phyloP scores from a whole-genome alignment of 2,329 filamentous ascomycete species.

The Pseudovirgaria hyperparasitica region DNA sequence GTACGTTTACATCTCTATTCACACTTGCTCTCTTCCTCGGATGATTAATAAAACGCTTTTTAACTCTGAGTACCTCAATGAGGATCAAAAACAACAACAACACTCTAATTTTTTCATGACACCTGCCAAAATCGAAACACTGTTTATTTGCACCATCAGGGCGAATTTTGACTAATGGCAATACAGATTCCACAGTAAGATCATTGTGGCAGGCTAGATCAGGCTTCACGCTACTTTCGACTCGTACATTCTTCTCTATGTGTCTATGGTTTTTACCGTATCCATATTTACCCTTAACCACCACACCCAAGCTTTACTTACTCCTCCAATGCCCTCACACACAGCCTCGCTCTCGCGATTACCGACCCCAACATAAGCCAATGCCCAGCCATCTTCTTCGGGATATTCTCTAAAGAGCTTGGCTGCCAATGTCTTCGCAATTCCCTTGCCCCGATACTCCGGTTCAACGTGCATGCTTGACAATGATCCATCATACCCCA shows the following conservation, averaged over 20 bases:
- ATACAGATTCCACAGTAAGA: too few relatives aligned
- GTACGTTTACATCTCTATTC: slow-evolving; percentile 21
- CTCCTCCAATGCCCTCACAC: slow-evolving; percentile 50
- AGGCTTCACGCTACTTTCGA: too few relatives aligned
- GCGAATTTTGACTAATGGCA: too few relatives aligned
- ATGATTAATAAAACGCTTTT: slow-evolving; percentile 58
- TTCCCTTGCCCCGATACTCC: slow-evolving; percentile 45
- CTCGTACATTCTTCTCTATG: too few relatives aligned
- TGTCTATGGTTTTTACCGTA: too few relatives aligned
- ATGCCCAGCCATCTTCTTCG: slow-evolving; percentile 37
- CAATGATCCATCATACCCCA: slow-evolving; percentile 49
- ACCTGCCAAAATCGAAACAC: too few relatives aligned
- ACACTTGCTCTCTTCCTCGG: slow-evolving; percentile 12
- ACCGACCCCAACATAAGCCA: slow-evolving; percentile 50
- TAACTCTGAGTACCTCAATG: slow-evolving; percentile 49
- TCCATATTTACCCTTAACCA: too few relatives aligned
- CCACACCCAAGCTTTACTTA: too few relatives aligned
- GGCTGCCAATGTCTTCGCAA: slow-evolving; percentile 48
- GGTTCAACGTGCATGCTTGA: slow-evolving; percentile 48
- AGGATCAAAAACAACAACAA: slow-evolving; percentile 51
- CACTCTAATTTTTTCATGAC: slow-evolving; percentile 66
- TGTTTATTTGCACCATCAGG: too few relatives aligned
- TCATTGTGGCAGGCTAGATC: too few relatives aligned
- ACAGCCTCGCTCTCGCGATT: slow-evolving; percentile 50
- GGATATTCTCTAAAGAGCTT: slow-evolving; percentile 41